Evolutionary conservation across 2,329 filamentous ascomycete species (phyloP), one percentile per base, ranked within the genome.

Genomic region (Madurella mycetomatis): DNA sequence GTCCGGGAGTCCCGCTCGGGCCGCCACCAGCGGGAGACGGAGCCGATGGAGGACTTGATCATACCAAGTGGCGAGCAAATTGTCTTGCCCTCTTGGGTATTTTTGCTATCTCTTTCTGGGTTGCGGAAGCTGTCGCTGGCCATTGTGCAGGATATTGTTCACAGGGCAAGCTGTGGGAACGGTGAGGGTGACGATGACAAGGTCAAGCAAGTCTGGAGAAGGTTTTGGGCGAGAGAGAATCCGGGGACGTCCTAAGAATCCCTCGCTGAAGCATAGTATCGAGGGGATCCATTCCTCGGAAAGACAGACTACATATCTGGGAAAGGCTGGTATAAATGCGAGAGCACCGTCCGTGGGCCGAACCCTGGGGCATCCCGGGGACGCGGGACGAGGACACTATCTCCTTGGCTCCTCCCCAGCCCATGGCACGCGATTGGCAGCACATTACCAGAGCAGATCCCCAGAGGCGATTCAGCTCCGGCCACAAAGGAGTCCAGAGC

Each of bases 11-110:
- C 49, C 12, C 47, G 50, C 31, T 48, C 46, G 25, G 49, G 45
- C 11, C 47, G 40, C 57, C 56, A 59, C 41, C 19, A 58, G n/a
- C 41, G 56, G 15, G 25, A 60, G 41, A 62, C 37, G 53, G 55
- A 47, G 11, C 13, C 47, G 16, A 62, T 18, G 7, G 50, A 54
- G 16, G 54, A 54, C 25, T 50, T 56, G 40, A 62, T 12, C 44
- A 55, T 17, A 46, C 44, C 51, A 19, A 60, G 47, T 48, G 54
- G 56, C 34, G 41, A 45, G 49, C 58, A 57, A 13, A 30, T 49
- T 3, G 19, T 40, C 9, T 5, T n/a, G 30, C 44, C 4, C 9
- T 43, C 9, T 42, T n/a, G 42, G n/a, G 19, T 32, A 2, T 18
- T 16, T 4, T 19, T 16, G 12, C 41, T 16, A 7, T 18, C 30